Conservation (phyloP, 768 basidiomycete species). For the Mycena leptocephala region DNA sequence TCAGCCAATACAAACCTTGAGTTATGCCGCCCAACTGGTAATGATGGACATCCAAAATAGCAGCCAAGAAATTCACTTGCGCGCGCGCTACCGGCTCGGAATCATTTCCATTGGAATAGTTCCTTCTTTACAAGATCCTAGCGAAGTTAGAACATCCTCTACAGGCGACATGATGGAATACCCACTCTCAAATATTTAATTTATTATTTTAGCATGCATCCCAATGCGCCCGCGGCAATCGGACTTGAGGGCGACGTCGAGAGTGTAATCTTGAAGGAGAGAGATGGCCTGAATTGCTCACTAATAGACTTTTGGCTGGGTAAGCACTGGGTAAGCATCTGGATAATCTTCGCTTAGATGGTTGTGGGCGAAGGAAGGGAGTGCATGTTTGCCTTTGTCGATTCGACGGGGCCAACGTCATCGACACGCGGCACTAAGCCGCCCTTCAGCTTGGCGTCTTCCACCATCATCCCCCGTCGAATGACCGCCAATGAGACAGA, state of each 20-base stretch:
- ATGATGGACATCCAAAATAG: too few species aligned
- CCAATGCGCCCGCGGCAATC: not conserved
- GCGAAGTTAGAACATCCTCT: not conserved
- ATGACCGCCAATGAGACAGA: slow-evolving; percentile 22
- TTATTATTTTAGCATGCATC: too few species aligned
- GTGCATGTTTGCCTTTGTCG: not conserved
- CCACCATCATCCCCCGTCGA: not conserved
- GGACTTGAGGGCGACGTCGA: not conserved
- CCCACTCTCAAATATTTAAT: too few species aligned
- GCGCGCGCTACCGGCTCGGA: too few species aligned
- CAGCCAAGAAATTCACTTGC: too few species aligned
- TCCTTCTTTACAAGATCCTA: not conserved
- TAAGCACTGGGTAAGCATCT: slow-evolving; percentile 2
- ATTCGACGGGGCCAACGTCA: not conserved
- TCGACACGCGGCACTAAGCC: not conserved
- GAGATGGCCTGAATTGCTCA: not conserved
- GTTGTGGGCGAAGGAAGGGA: not conserved
- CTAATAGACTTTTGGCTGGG: not conserved
- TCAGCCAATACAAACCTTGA: too few species aligned
- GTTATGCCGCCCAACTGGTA: too few species aligned
- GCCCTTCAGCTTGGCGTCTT: not conserved
- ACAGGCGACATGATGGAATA: not conserved
- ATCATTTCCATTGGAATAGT: too few species aligned
- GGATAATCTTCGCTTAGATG: slow-evolving; percentile 1
- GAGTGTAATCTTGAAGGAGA: too few species aligned